Percentiles rank a stretch among this genome's conserved stretches.
phyloP scores from a whole-genome alignment of 768 basidiomycete species.

The Grammothele lineata region DNA sequence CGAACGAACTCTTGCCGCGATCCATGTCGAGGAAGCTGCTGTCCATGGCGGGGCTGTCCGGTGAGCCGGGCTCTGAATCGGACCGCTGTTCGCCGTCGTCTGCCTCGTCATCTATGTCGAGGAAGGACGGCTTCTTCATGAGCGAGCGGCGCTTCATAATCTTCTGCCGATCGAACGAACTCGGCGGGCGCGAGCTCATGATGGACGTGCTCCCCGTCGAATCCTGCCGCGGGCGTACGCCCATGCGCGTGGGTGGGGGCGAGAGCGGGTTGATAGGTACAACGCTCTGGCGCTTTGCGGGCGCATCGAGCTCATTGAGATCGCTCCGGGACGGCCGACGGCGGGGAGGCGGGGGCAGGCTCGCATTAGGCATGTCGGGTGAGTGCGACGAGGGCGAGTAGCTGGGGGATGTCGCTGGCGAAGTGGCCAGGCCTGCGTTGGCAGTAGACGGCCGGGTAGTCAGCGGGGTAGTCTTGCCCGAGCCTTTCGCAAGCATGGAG shows the following conservation, averaged over 20 bases:
- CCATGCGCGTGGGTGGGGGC: conserved; percentile 29
- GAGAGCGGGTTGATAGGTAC: conserved; percentile 32
- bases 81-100: conserved; percentile 8
- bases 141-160: conserved; percentile 38
- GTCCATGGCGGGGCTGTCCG: conserved; percentile 18
- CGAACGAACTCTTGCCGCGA: conserved; percentile 35
- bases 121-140: conserved; percentile 66
- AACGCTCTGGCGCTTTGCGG: conserved; percentile 20
- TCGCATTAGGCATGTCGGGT: conserved; percentile 29
- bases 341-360: conserved; percentile 51
- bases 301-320: conserved; percentile 14
- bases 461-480: conserved; percentile 12
- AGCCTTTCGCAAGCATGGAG: conserved; percentile 10
- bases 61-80: conserved; percentile 1
- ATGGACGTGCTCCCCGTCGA: conserved; percentile 1
- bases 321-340: conserved; percentile 24
- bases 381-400: conserved; percentile 13
- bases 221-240: conserved; percentile 1
- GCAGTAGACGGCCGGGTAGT: conserved; percentile 35
- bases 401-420: conserved; percentile 22
- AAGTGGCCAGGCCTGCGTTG: conserved; percentile 21
- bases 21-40: conserved; percentile 40
- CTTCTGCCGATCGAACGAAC: conserved; percentile 23
- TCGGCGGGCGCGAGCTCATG: conserved; percentile 20
- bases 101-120: conserved; percentile 52